Evolutionary conservation across 805 yeast genomes (phyloP).

Genomic region (Pichia pseudocactophila): DNA sequence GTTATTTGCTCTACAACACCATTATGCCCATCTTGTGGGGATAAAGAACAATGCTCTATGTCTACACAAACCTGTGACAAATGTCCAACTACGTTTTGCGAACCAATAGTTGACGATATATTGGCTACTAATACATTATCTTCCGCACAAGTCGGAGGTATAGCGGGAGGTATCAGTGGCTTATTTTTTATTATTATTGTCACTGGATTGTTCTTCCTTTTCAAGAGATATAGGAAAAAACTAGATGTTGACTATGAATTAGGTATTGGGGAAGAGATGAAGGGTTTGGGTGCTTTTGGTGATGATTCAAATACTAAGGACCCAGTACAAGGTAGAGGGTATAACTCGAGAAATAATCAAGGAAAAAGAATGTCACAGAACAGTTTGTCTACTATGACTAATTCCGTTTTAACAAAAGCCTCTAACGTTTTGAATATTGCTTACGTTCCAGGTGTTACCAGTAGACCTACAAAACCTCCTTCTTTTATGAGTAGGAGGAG

Average conservation of each 20-base stretch:
- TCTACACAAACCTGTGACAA: conserved; percentile 46
- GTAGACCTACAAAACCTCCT: conserved; percentile 12
- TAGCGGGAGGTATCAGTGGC: conserved; percentile 68
- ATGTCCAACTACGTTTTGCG: conserved; percentile 51
- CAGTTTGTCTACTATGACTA: conserved; percentile 34
- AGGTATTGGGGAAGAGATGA: conserved; percentile 8
- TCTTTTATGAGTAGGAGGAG: conserved; percentile 9
- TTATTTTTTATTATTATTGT: conserved; percentile 36
- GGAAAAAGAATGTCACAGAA: conserved; percentile 23
- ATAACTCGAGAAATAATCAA: background rate
- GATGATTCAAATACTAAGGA: conserved; percentile 20
- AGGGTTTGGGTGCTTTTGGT: conserved; percentile 15
- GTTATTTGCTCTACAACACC: conserved; percentile 28
- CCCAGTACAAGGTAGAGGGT: background rate
- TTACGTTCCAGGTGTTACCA: conserved; percentile 86
- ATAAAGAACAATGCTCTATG: conserved; percentile 44
- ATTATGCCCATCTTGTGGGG: conserved; percentile 46
- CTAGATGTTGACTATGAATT: conserved; percentile 16
- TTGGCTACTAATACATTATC: conserved; percentile 12
- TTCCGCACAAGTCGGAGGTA: conserved; percentile 40
- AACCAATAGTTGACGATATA: conserved; percentile 19
- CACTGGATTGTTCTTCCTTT: conserved; percentile 33
- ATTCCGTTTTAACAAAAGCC: conserved; percentile 66
- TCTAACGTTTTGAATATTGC: conserved; percentile 88
- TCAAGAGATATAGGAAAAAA: conserved; percentile 33